Evolutionary conservation across 2,329 filamentous ascomycete species (phyloP), one percentile per base, ranked within the genome.

Genomic region (Xylaria sp.): DNA sequence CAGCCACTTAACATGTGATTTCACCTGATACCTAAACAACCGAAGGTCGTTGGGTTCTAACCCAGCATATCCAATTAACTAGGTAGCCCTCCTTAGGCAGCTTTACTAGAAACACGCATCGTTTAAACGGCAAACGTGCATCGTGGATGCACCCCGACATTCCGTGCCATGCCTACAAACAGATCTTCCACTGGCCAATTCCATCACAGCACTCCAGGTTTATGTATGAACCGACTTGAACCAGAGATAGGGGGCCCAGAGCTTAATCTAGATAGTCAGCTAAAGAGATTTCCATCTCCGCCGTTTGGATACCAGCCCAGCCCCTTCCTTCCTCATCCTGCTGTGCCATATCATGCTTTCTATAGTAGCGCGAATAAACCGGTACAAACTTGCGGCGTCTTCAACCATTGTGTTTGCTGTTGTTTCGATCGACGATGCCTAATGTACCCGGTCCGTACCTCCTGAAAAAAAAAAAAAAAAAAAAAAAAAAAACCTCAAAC

Each of bases 341-440:
- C 36, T 47, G 45, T 17, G 32, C 19, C n/a, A 11, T 11, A 24
- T n/a, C 2, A 11, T 58, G 17, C 24, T 45, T 45, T 30, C 8
- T 21, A 56, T 24, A 42, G 7, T 24, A 27, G 34, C 34, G 42
- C 34, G 42, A 48, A 59, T 30, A 42, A 12, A 48, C 4, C 2
- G 5, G 34, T 9, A 34, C 8, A 9, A 34, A 14, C 32, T 7
- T 34, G n/a, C 42, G 30, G 47, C 56, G 27, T 2, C 47, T 4
- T 27, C 11, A 21, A 34, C 17, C 39, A 6, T 47, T 19, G 42
- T 47, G 8, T 6, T n/a, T 19, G 42, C 5, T 47, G 42, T 6
- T 47, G 42, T 50, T 7, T 48, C 6, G 34, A 19, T 48, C 56
- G 42, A 34, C 47, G 56, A 48, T 24, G 58, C 36, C 60, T 36